phyloP scores from a whole-genome alignment of 495 filamentous ascomycete genomes.

The Beverwykella pulmonaria region DNA sequence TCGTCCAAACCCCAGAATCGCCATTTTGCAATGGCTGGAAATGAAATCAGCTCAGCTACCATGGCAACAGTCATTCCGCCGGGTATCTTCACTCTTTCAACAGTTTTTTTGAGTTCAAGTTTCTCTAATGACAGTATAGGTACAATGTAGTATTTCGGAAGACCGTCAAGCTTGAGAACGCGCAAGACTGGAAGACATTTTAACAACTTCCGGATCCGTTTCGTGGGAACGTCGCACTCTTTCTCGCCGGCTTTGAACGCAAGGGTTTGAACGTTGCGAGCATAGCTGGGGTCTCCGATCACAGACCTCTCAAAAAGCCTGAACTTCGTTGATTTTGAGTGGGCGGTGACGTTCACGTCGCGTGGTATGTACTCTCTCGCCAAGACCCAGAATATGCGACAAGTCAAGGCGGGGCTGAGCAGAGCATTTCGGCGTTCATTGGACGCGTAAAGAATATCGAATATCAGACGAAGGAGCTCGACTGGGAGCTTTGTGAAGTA shows the following conservation, averaged over 20 bases:
- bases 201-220: neutral
- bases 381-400: neutral
- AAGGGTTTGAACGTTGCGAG: neutral
- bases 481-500: neutral
- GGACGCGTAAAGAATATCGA: neutral
- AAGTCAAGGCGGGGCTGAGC: conserved; percentile 4
- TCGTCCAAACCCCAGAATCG: conserved; percentile 2
- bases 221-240: neutral
- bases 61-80: neutral
- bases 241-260: neutral
- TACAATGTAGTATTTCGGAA: neutral
- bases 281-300: neutral
- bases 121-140: neutral
- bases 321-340: neutral
- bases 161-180: neutral
- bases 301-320: conserved; percentile 1
- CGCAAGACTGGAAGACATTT: neutral
- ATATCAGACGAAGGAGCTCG: neutral
- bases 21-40: conserved; percentile 2
- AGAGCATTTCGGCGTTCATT: neutral
- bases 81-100: conserved; percentile 1
- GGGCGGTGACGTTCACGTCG: neutral
- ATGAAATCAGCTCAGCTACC: neutral
- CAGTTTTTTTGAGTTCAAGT: neutral
- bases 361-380: neutral